Conservation (phyloP, 2,329 filamentous ascomycete species). For the Ceratocystis harringtonii region DNA sequence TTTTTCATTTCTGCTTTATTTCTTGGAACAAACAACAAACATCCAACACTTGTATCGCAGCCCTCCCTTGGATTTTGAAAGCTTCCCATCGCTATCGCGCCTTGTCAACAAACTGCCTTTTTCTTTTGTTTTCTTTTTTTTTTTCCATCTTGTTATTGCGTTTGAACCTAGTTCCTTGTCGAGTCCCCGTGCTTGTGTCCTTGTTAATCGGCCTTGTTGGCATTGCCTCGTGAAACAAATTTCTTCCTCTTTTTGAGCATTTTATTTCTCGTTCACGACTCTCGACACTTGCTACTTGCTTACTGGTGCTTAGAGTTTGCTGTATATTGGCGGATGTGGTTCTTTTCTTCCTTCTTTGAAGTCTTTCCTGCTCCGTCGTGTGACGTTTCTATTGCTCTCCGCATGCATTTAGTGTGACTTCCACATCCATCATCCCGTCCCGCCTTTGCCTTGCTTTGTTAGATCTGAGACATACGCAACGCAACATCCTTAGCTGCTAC, state of each 20-base stretch:
- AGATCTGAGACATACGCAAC: conserved; percentile 8
- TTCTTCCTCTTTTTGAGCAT: neutral
- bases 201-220: neutral
- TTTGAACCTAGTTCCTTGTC: conserved; percentile 1
- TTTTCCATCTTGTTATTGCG: neutral
- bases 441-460: neutral
- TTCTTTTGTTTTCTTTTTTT: neutral
- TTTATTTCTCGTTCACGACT: neutral
- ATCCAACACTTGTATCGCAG: too few relatives aligned
- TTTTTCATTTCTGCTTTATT: too few relatives aligned
- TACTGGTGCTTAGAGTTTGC: neutral
- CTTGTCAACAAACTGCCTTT: too few relatives aligned
- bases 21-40: too few relatives aligned
- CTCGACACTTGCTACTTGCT: too few relatives aligned
- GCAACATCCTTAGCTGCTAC: neutral
- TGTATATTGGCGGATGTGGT: neutral
- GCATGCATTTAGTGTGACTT: neutral
- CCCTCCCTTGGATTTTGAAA: too few relatives aligned
- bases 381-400: neutral
- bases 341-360: neutral
- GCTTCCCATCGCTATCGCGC: too few relatives aligned
- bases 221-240: conserved; percentile 3
- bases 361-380: neutral
- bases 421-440: neutral
- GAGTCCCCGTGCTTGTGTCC: conserved; percentile 1